Evolutionary conservation across 352 stramenopile genomes (phyloP), one percentile per base, ranked within the genome.

Genomic region (Globisporangium nodosum): DNA sequence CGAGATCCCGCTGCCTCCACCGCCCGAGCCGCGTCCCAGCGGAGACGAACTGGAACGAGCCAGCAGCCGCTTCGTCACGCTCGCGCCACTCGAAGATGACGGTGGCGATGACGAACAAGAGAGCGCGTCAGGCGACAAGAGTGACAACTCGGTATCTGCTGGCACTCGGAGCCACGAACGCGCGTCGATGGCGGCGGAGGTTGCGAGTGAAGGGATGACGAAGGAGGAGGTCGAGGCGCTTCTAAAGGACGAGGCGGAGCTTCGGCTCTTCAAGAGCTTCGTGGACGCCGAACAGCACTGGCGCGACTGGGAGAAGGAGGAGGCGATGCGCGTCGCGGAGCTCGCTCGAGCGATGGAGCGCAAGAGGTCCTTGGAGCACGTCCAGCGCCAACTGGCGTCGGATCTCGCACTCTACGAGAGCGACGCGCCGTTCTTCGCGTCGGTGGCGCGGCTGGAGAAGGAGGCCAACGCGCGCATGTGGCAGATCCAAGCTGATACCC

Each of bases 391-490:
- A 5, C 56, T 85, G 20, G 54, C 66, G 0, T 65, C 86, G 37
- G 81, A 87, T 37, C 49, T 87, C 20, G 69, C 66, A 20, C 59
- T 86, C 0, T 80, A 70, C 16, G 66, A 76, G 35, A 74, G 74
- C 46, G 73, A 88, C 49, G 61, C 56, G 1, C 52, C 57, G 15
- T 88, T 88, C 54, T 84, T 88, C 33, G 58, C 76, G 31, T 60
- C 65, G 18, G 40, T 92, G 11, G 54, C 56, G 21, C 61, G 70
- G 27, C 60, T 75, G 8, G 76, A 89, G 56, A 79, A 85, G 35
- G 67, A 68, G 5, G 24, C 69, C 1, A 76, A 87, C 54, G 70
- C 72, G 1, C 58, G 65, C 2, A 58, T 90, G 50, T 90, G 76
- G 78, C 60, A 65, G 11, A 54, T 76, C 1, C 81, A 90, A 66